Evolutionary conservation across 2,329 filamentous ascomycete species (phyloP), one percentile per base, ranked within the genome.

Genomic region (Fusarium sp.): DNA sequence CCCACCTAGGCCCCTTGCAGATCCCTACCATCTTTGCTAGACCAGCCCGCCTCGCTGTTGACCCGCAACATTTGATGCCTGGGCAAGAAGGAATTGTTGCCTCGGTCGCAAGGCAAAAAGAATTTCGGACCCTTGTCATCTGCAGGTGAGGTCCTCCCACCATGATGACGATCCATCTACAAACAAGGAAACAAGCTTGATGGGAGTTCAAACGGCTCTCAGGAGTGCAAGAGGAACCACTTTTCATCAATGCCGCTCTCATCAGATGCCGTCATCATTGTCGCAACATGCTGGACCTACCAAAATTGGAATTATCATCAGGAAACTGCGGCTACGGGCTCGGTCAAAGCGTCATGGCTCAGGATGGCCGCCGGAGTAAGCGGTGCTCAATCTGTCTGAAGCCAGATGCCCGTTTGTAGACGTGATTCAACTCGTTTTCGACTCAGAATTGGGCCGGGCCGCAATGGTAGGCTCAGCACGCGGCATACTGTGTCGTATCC

Each of bases 101-200:
- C 74, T 77, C 20, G 62, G 36, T 44, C 55, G 69, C 75, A 65
- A 77, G 75, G 75, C 75, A 77, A 31, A 29, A 57, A n/a, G 35
- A 20, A 14, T 20, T 22, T 22, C 5, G 12, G 14, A 73, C 63
- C 62, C 61, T 66, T 69, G 60, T 63, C 67, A 12, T 44, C 59
- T 69, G 66, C 53, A 42, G 40, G 63, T 31, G 36, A 27, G 66
- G 36, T 71, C 49, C 63, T 67, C 65, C 68, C 63, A 71, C 60
- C 57, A 66, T 66, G 57, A 55, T 38, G 63, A 62, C 40, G 72
- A 70, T 68, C 71, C 38, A 24, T 65, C 46, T 17, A 74, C 71
- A 44, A 74, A 72, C 68, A 65, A 73, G 70, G 73, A 72, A 76
- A 70, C 36, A 24, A 74, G 72, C 72, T 74, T 40, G 33, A 33